phyloP scores from a whole-genome alignment of 108 stramenopile species.

The Aurantiochytrium sp. region DNA sequence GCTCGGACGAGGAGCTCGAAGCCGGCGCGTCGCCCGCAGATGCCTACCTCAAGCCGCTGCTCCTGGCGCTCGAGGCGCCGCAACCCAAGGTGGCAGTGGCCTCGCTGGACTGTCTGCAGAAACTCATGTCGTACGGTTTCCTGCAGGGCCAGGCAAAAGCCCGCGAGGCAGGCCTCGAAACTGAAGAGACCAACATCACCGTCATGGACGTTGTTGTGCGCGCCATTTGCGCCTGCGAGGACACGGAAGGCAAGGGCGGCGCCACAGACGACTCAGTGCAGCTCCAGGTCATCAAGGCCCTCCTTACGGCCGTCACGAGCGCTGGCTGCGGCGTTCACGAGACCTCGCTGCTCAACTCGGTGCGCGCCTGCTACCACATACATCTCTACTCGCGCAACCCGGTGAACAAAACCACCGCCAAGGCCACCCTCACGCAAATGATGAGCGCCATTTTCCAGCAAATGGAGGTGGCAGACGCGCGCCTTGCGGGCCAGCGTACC shows the following conservation, averaged over 20 bases:
- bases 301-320: constrained; percentile 57
- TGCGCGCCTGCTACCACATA: constrained; percentile 85
- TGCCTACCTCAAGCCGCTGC: constrained; percentile 45
- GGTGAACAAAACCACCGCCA: constrained; percentile 87
- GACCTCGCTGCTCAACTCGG: constrained; percentile 76
- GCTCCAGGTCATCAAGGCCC: constrained; percentile 66
- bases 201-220: constrained; percentile 45
- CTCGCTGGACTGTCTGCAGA: constrained; percentile 56
- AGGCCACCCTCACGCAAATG: constrained; percentile 88
- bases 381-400: constrained; percentile 70
- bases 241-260: constrained; percentile 23
- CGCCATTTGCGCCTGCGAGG: constrained; percentile 53
- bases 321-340: constrained; percentile 63
- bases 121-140: constrained; percentile 47
- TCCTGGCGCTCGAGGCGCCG: constrained; percentile 42
- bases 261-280: constrained; percentile 55
- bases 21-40: constrained; percentile 28
- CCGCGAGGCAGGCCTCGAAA: not conserved
- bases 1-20: not conserved
- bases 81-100: constrained; percentile 45
- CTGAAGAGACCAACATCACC: not conserved
- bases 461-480: constrained; percentile 75
- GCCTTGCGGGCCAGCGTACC: too few species aligned
- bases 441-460: constrained; percentile 78
- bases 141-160: not conserved